Conservation (phyloP, 1,284 basidiomycete genomes). For the Ceratobasidium theobromae region DNA sequence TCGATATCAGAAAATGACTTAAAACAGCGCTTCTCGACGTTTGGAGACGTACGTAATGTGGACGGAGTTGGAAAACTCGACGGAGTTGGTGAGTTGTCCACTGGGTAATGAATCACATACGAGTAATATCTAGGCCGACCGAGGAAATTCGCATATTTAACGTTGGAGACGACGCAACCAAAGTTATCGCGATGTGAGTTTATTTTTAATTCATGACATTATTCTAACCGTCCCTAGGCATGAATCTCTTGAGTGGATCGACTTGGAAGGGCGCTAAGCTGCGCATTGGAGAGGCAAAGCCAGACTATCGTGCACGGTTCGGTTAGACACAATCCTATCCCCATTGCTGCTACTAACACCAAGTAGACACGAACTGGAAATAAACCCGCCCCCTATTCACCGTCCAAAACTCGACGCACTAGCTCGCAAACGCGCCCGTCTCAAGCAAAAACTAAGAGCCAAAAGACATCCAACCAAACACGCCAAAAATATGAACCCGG, state of each 20-base stretch:
- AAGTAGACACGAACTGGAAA: slow-evolving; percentile 9
- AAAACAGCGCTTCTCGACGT: slow-evolving; percentile 57
- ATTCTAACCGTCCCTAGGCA: slow-evolving; percentile 49
- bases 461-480: slow-evolving; percentile 41
- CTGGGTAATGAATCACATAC: background rate
- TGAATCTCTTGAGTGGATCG: slow-evolving; percentile 72
- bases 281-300: slow-evolving; percentile 75
- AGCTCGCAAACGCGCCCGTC: slow-evolving; percentile 9
- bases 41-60: slow-evolving; percentile 64
- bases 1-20: slow-evolving; percentile 62
- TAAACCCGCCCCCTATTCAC: background rate
- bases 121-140: slow-evolving; percentile 45
- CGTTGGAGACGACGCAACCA: slow-evolving; percentile 61
- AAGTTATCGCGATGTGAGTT: slow-evolving; percentile 65
- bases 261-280: slow-evolving; percentile 82
- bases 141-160: slow-evolving; percentile 71
- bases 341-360: background rate
- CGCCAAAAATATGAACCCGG: slow-evolving; percentile 60
- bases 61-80: slow-evolving; percentile 69
- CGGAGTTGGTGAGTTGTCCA: slow-evolving; percentile 51
- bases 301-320: slow-evolving; percentile 65
- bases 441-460: slow-evolving; percentile 15
- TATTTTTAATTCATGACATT: slow-evolving; percentile 13
- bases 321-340: slow-evolving; percentile 17
- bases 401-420: background rate